These are phyloP conservation scores for Termitomyces sp. DNA, from an alignment of 768 basidiomycete genomes.

Conservation along the genomic window DNA sequence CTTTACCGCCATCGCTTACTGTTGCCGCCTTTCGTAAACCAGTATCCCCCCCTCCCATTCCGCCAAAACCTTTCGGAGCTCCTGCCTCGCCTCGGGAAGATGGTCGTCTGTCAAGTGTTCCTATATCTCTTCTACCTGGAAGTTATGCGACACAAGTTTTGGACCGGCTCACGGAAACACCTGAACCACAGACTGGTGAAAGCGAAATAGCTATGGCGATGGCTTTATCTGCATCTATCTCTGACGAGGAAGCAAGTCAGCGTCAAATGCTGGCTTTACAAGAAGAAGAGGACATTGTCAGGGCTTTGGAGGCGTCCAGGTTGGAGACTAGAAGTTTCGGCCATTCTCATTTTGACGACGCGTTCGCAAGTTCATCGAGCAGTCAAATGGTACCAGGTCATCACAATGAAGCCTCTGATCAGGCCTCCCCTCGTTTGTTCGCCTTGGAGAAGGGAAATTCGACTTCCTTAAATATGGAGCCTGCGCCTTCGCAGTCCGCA, in stretches of 20 bases:
- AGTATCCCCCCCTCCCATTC: constrained; percentile 30
- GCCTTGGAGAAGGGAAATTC: background rate
- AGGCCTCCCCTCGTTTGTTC: constrained; percentile 14
- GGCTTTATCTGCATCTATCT: constrained; percentile 46
- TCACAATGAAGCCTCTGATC: constrained; percentile 1
- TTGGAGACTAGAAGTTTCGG: background rate
- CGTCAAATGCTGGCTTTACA: constrained; percentile 31
- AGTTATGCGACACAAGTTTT: background rate
- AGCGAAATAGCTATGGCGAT: constrained; percentile 43
- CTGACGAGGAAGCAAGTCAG: constrained; percentile 23
- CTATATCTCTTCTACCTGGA: background rate
- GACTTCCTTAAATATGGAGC: background rate
- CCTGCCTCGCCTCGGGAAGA: background rate
- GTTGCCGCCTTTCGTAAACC: constrained; percentile 9
- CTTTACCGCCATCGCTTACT: constrained; percentile 12
- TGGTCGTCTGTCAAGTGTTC: background rate
- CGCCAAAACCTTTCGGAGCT: constrained; percentile 29
- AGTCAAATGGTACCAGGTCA: background rate
- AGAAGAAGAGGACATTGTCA: constrained; percentile 65
- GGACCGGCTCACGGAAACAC: background rate
- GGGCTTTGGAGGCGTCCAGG: constrained; percentile 55
- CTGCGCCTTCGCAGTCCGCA: background rate
- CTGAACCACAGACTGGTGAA: constrained; percentile 22
- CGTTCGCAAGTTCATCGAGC: constrained; percentile 20
- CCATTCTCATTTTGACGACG: background rate